Evolutionary conservation across 2,329 filamentous ascomycete genomes (phyloP).

Genomic region (Neurospora sp.): DNA sequence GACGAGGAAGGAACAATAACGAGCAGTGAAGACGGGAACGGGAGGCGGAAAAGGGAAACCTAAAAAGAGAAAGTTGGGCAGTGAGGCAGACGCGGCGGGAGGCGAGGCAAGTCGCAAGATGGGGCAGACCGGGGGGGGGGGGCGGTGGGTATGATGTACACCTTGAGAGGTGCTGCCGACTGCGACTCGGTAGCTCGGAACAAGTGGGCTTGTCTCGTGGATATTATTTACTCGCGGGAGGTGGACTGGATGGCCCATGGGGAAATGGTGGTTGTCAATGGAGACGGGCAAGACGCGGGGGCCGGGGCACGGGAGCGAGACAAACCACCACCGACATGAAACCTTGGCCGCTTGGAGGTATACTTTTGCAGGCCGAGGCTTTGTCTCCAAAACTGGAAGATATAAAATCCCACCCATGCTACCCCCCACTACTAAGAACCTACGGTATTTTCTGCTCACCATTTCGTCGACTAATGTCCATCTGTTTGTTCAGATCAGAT

Average conservation of each 20-base stretch:
- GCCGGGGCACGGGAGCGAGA: not conserved
- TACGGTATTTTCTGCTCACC: not conserved
- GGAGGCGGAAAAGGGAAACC: not conserved
- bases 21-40: not conserved
- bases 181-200: not conserved
- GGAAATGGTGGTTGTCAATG: not conserved
- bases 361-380: not conserved
- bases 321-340: not conserved
- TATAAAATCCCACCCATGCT: not conserved
- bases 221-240: not conserved
- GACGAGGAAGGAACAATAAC: slow-evolving; percentile 2
- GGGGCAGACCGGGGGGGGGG: not conserved
- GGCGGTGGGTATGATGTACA: not conserved
- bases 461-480: not conserved
- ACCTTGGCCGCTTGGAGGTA: not conserved
- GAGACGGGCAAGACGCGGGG: not conserved
- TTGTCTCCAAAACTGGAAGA: not conserved
- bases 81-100: not conserved
- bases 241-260: not conserved
- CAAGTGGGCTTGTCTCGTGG: not conserved
- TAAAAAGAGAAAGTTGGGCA: not conserved
- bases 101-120: too few relatives aligned
- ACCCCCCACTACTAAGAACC: not conserved
- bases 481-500: not conserved
- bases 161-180: not conserved